These are phyloP conservation scores for Triticum urartu DNA, from an alignment of 176 grass and related monocot genomes.

Conservation along the genomic window DNA sequence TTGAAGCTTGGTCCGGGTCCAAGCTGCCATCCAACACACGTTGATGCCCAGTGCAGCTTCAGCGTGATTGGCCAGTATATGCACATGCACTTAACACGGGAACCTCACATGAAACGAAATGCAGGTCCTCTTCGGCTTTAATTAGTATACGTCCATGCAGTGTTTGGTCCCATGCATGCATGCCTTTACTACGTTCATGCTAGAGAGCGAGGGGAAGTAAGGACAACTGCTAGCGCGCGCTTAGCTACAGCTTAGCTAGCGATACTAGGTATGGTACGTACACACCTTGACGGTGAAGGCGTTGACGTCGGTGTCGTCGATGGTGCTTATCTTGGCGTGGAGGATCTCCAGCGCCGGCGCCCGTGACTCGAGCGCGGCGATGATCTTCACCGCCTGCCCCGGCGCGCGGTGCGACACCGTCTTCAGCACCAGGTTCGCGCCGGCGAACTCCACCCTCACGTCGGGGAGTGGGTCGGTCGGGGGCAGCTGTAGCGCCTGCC, in stretches of 20 bases:
- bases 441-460: constrained; percentile 85
- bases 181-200: neutral
- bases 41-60: constrained; percentile 27
- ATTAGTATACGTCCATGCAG: neutral
- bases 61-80: neutral
- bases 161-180: neutral
- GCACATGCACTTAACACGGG: constrained; percentile 10
- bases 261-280: neutral
- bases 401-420: constrained; percentile 69
- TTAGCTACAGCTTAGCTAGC: neutral
- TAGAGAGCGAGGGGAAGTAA: neutral
- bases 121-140: neutral
- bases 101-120: constrained; percentile 30
- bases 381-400: constrained; percentile 70
- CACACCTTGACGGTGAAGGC: constrained; percentile 92
- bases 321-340: constrained; percentile 67
- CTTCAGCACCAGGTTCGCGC: constrained; percentile 78
- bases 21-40: neutral
- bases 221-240: neutral
- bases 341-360: constrained; percentile 80
- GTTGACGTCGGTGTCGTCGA: constrained; percentile 70
- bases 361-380: constrained; percentile 67
- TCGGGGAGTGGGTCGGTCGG: constrained; percentile 37
- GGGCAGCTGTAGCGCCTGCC: neutral
- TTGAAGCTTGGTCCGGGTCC: constrained; percentile 8